Conservation (phyloP, 371 early-diverging fungal genomes). For the Syncephalastrum contaminatum region DNA sequence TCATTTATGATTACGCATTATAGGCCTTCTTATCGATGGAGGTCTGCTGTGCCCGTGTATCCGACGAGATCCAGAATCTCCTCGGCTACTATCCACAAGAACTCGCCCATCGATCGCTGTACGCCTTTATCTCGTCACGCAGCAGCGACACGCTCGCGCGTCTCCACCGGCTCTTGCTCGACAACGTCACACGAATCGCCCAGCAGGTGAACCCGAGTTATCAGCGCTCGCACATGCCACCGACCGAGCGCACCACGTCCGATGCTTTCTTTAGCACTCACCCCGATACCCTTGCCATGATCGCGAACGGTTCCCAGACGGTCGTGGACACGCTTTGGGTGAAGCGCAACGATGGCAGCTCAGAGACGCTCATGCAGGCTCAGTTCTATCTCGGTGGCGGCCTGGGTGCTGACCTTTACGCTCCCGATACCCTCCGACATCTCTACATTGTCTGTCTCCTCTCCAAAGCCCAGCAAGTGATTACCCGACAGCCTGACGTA, state of each 20-base stretch:
- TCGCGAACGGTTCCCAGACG: constrained; percentile 38
- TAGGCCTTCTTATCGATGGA: constrained; percentile 52
- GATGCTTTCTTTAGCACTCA: constrained; percentile 36
- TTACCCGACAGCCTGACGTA: too few species aligned
- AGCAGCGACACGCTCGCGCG: constrained; percentile 46
- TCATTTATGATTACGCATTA: too few species aligned
- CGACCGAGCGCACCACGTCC: constrained; percentile 49
- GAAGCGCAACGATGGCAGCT: constrained; percentile 42
- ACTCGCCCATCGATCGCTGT: constrained; percentile 56
- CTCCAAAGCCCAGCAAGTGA: constrained; percentile 13
- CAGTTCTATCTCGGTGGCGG: constrained; percentile 61
- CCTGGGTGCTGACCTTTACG: constrained; percentile 52
- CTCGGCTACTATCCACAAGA: constrained; percentile 66
- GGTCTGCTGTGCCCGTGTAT: constrained; percentile 54
- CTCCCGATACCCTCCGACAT: constrained; percentile 21
- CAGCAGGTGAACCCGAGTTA: constrained; percentile 16
- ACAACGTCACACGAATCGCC: constrained; percentile 41
- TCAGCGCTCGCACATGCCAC: constrained; percentile 22
- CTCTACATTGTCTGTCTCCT: constrained; percentile 36
- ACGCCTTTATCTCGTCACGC: constrained; percentile 48
- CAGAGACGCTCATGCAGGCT: constrained; percentile 42
- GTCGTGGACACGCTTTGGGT: constrained; percentile 55
- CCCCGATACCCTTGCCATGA: constrained; percentile 23
- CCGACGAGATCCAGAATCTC: constrained; percentile 48
- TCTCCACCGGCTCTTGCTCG: constrained; percentile 44